Conservation (phyloP, 2,329 filamentous ascomycete genomes). For the Paramyrothecium sp. region DNA sequence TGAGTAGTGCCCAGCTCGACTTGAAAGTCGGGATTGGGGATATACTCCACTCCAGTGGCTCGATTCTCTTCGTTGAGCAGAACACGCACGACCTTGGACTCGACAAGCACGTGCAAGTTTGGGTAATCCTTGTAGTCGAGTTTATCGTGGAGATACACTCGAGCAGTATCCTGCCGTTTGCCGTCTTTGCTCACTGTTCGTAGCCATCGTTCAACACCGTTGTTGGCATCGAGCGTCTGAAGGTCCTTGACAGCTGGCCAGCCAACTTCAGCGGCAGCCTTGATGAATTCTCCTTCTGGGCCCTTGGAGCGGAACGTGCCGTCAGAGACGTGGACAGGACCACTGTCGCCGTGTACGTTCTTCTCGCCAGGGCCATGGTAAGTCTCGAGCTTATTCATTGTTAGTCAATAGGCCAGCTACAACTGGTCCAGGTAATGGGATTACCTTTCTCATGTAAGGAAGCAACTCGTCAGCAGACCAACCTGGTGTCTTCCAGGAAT, state of each 20-base stretch:
- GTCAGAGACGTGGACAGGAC: conserved; percentile 52
- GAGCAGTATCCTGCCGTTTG: conserved; percentile 52
- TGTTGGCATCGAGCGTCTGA: conserved; percentile 42
- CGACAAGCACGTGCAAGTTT: background rate
- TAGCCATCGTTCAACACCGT: conserved; percentile 20
- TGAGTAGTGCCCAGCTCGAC: background rate
- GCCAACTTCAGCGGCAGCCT: conserved; percentile 40
- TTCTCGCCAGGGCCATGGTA: conserved; percentile 41
- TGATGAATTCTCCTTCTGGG: conserved; percentile 45
- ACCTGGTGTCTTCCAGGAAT: conserved; percentile 24
- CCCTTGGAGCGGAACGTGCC: conserved; percentile 38
- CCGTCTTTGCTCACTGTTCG: conserved; percentile 44
- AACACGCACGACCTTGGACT: background rate
- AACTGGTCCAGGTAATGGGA: background rate
- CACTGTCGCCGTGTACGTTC: conserved; percentile 46
- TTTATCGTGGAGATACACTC: conserved; percentile 38
- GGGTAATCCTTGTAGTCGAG: conserved; percentile 12
- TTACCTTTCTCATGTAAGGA: conserved; percentile 23
- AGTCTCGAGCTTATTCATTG: conserved; percentile 43
- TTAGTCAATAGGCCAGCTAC: background rate
- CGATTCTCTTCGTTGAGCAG: conserved; percentile 23
- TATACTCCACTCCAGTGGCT: conserved; percentile 57
- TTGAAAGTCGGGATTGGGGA: conserved; percentile 31
- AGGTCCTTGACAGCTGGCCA: conserved; percentile 46
- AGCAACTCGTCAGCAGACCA: conserved; percentile 23